Evolutionary conservation across 176 grass and related monocot genomes (phyloP).

Genomic region (Cenchrus americanus): DNA sequence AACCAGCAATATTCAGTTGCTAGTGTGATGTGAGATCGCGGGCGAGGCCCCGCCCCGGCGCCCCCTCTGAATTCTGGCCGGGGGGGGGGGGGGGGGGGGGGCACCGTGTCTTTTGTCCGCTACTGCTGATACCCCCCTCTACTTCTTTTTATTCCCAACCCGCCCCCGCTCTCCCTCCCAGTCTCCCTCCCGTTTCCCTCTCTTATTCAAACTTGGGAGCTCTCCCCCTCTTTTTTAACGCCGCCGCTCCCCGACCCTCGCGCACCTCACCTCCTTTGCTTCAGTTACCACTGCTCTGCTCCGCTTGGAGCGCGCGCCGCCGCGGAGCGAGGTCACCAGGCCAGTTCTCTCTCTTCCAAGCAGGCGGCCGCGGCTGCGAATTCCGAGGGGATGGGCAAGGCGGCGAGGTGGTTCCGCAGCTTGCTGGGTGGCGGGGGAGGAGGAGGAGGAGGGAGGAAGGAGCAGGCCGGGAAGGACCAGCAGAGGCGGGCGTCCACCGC

Average conservation of each 20-base stretch:
- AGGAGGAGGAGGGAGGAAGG: conserved; percentile 42
- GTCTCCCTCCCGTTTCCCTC: conserved; percentile 45
- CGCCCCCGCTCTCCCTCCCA: conserved; percentile 2
- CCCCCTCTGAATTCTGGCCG: background rate
- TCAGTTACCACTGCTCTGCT: background rate
- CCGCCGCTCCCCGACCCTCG: background rate
- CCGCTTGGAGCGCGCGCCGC: background rate
- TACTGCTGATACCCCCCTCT: conserved; percentile 1
- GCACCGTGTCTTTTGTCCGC: conserved; percentile 10
- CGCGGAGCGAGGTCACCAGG: background rate
- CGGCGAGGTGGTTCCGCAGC: conserved; percentile 72
- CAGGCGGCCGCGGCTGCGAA: background rate
- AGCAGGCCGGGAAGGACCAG: conserved; percentile 45
- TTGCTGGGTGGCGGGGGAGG: conserved; percentile 51
- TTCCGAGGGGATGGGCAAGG: conserved; percentile 69
- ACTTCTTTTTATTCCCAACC: conserved; percentile 48
- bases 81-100: too few relatives aligned
- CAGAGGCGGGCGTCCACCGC: conserved; percentile 15
- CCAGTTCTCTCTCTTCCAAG: too few relatives aligned
- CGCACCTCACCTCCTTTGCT: background rate
- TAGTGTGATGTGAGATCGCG: too few relatives aligned
- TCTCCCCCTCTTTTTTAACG: background rate
- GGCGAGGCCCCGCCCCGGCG: too few relatives aligned
- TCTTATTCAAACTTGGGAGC: conserved; percentile 54
- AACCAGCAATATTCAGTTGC: background rate